Evolutionary conservation across 306 rosid genomes (phyloP), one percentile per base, ranked within the genome.

Genomic region (Quillaja saponaria): DNA sequence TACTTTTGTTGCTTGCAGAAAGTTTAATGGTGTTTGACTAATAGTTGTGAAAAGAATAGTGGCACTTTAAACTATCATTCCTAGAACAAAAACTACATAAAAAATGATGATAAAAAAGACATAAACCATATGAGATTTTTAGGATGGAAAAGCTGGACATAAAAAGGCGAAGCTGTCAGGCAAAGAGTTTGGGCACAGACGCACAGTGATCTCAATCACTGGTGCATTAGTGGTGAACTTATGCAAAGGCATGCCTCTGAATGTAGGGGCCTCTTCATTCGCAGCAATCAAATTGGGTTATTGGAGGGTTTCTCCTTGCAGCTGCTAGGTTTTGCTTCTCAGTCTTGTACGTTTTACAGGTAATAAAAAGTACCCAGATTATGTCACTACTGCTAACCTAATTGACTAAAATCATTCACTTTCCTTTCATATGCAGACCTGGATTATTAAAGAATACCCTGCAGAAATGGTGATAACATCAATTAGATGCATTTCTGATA

Each of bases 391-490:
- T n/a, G 40, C 40, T 37, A 5, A 10, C n/a, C n/a, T n/a, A 37
- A 37, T 37, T 37, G 40, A 37, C 40, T 37, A 5, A 10, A 6
- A n/a, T 37, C 6, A 37, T 37, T n/a, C 16, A 0, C 0, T 8
- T 3, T 48, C 18, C 37, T 1, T 8, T 6, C 10, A 5, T 8
- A 5, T 68, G 50, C 76, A 67, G 79, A 55, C 74, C 4, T 61
- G 70, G 70, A 49, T 67, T 31, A 10, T 74, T 11, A 67, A 58
- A 48, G 66, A 61, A n/a, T 74, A 67, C 62, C 55, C 66, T 15
- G 74, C n/a, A 55, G 70, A 54, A 33, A 8, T 67, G 14, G 39
- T 67, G 65, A 15, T 41, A 1, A 44, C 70, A 14, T 12, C 54
- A 37, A 7, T 67, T 20, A 14, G 41, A 0, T 47, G 42, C 45